These are phyloP conservation scores for Pleodorina starrii DNA, from an alignment of 139 green algal species.

Conservation along the genomic window DNA sequence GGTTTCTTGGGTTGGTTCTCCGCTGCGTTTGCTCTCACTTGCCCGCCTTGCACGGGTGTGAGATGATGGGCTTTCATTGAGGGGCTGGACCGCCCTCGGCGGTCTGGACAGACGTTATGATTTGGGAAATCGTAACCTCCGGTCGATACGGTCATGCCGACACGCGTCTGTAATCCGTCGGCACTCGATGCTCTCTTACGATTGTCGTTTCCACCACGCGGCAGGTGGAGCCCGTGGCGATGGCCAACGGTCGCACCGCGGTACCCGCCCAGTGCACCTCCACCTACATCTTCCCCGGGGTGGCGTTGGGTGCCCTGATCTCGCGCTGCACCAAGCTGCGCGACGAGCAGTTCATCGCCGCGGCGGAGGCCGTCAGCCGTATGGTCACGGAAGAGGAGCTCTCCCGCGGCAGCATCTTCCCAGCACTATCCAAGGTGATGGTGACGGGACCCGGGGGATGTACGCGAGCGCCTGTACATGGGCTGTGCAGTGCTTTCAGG, in stretches of 20 bases:
- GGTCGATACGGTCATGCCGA: too few species aligned
- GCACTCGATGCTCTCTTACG: too few species aligned
- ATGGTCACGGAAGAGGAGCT: conserved; percentile 79
- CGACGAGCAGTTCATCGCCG: conserved; percentile 89
- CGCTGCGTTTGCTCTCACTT: too few species aligned
- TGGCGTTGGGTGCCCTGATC: conserved; percentile 62
- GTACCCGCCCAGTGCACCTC: conserved; percentile 65
- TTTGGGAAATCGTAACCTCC: too few species aligned
- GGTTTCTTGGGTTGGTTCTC: too few species aligned
- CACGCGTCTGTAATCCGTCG: too few species aligned
- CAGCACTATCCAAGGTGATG: conserved; percentile 77
- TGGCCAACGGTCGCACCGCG: conserved; percentile 42
- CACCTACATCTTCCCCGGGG: conserved; percentile 79
- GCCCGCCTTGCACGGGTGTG: too few species aligned
- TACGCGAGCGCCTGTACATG: too few species aligned
- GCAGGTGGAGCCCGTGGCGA: conserved; percentile 32
- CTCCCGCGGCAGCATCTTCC: conserved; percentile 70
- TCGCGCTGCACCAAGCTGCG: conserved; percentile 77
- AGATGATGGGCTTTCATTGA: too few species aligned
- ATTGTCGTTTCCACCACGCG: background rate
- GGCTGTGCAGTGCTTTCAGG: too few species aligned
- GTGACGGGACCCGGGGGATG: background rate
- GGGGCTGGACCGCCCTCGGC: too few species aligned
- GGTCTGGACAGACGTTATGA: too few species aligned
- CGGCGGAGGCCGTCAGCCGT: conserved; percentile 82